Base-by-base conservation (phyloP, 176 grass and related monocot genomes). In the Elymus sibiricus region DNA sequence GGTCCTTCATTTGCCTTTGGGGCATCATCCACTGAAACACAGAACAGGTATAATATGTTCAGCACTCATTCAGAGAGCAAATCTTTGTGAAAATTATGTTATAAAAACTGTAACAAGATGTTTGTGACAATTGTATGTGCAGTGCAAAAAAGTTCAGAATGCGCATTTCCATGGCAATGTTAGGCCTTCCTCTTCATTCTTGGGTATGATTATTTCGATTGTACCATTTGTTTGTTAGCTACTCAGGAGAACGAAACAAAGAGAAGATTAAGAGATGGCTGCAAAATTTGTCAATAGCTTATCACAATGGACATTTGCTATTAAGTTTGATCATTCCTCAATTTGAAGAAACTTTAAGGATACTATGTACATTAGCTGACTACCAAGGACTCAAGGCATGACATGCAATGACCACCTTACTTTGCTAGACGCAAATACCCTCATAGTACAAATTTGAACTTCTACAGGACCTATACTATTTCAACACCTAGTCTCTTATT, bases 11-110 rank as follows among this genome's bases (percentile, higher is more conserved):
- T 77, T 93, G 95, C 11, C 85, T 78, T 85, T 91, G 95, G 77
- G 95, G 95, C 80, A 97, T 90, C 95, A 97, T 94, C 95, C 95
- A 97, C 95, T 97, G 85, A 65, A 87, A 87, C 53, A 84, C 12
- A 83, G 60, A 82, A 21, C 2, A 56, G 3, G 63, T 26, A 76
- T 11, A 16, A 56, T 81, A 81, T 56, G 40, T 7, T 58, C 29
- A 53, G 64, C 64, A 79, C 25, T 79, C 35, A 1, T 78, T 28
- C 0, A 44, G 24, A 68, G 31, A 79, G 13, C 49, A 79, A 44
- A 22, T 70, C 2, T 12, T 42, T 58, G 39, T 31, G 11, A 79
- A 4, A 34, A 25, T 6, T 64, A n/a, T 42, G 24, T 25, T 56
- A 13, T 3, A 22, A 19, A 21, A n/a, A 64, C 3, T 31, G 11